phyloP scores from a whole-genome alignment of 352 stramenopile species.

The Globisporangium barbulae region DNA sequence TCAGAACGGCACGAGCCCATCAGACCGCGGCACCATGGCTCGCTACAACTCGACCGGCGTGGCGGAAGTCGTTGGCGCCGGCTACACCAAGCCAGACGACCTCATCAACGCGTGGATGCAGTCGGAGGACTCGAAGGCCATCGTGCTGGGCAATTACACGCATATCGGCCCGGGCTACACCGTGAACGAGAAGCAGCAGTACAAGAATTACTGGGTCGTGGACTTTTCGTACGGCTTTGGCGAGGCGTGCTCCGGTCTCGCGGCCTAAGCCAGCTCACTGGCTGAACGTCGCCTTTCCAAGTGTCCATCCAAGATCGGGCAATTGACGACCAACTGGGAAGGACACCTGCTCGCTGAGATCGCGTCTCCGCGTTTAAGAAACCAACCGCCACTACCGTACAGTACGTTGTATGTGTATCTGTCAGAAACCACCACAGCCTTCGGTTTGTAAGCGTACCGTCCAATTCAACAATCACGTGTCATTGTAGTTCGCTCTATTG shows the following conservation, averaged over 20 bases:
- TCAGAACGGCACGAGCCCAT: slow-evolving; percentile 18
- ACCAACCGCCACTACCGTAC: background rate
- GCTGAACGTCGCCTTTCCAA: background rate
- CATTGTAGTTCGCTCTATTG: background rate
- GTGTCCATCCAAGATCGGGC: background rate
- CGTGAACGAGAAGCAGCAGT: slow-evolving; percentile 20
- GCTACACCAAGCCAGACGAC: slow-evolving; percentile 19
- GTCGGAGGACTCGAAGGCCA: slow-evolving; percentile 8
- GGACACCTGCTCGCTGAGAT: background rate
- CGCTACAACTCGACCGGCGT: slow-evolving; percentile 31
- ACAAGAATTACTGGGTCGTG: slow-evolving; percentile 27
- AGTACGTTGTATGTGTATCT: slow-evolving; percentile 1
- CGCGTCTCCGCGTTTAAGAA: no score
- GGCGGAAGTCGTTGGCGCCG: slow-evolving; percentile 26
- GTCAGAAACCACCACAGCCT: background rate
- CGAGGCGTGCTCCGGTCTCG: slow-evolving; percentile 15
- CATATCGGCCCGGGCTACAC: slow-evolving; percentile 29
- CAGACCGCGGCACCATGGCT: slow-evolving; percentile 19
- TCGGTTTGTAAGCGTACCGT: background rate
- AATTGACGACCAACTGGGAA: background rate
- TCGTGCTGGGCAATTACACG: slow-evolving; percentile 27
- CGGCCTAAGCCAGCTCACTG: background rate
- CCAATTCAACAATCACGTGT: background rate
- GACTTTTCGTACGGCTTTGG: slow-evolving; percentile 18
- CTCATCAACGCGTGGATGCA: slow-evolving; percentile 27